These are phyloP conservation scores for Eucalyptus erythrocorys DNA, from an alignment of 345 rosid genomes.

Conservation along the genomic window DNA sequence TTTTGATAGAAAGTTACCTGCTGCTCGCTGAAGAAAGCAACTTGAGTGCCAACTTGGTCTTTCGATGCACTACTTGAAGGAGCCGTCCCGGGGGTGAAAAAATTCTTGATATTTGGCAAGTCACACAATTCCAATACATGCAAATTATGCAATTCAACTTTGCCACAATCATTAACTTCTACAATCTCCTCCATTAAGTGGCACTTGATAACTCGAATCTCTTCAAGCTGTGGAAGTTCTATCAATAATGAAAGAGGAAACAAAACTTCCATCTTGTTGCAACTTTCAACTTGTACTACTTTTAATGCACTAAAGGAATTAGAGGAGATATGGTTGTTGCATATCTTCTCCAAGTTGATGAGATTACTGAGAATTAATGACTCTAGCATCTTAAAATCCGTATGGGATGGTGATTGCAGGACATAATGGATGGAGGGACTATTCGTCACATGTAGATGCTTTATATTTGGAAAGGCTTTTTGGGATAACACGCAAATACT, in stretches of 20 bases:
- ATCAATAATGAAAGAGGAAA: background rate
- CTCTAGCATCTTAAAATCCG: accelerated
- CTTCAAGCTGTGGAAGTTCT: background rate
- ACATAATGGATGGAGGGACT: accelerated
- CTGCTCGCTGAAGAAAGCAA: background rate
- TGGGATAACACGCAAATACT: accelerated
- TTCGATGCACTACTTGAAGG: background rate
- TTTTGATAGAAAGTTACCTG: background rate
- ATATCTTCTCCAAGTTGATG: background rate
- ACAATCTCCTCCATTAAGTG: accelerated
- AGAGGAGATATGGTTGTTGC: accelerated
- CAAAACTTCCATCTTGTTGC: background rate
- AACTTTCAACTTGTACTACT: accelerated
- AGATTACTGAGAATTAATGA: accelerated
- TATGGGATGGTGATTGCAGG: accelerated
- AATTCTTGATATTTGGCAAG: background rate
- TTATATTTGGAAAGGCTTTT: background rate
- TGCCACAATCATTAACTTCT: background rate
- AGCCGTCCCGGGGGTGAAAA: accelerated
- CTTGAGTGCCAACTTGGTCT: background rate
- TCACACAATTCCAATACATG: background rate
- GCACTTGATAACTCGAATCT: accelerated
- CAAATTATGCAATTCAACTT: background rate
- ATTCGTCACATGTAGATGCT: accelerated
- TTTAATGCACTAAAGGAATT: background rate